Conservation (phyloP, 768 basidiomycete species). For the Podaxis sp. region DNA sequence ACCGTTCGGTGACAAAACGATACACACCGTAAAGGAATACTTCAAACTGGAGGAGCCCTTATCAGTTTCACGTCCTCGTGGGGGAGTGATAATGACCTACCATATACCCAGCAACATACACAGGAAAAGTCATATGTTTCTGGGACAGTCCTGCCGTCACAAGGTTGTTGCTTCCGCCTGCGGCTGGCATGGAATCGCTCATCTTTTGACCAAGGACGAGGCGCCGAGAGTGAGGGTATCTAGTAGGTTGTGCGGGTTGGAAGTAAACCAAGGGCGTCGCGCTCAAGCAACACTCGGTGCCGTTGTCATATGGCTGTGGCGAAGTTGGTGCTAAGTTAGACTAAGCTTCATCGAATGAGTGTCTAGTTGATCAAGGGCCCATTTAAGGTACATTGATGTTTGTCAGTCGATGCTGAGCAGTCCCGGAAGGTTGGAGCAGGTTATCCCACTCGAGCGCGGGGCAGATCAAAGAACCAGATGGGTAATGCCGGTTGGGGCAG, state of each 20-base stretch:
- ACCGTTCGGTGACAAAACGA: background rate
- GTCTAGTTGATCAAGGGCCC: background rate
- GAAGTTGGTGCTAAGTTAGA: background rate
- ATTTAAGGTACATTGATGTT: background rate
- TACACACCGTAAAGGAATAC: background rate
- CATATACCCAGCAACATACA: background rate
- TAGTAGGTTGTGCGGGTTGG: background rate
- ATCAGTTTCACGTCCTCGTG: too few relatives aligned
- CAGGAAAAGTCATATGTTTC: background rate
- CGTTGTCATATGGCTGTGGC: background rate
- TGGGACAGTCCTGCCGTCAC: background rate
- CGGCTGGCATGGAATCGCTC: background rate
- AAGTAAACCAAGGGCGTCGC: background rate
- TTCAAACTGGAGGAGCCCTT: background rate
- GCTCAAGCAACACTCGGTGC: background rate
- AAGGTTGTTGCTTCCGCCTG: too few relatives aligned
- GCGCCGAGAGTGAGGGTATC: background rate
- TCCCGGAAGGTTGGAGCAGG: background rate
- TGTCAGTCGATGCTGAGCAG: background rate
- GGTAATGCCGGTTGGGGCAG: background rate
- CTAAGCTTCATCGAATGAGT: background rate
- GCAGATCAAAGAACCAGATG: background rate
- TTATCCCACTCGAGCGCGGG: background rate
- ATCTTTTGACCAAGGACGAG: background rate
- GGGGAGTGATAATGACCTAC: background rate